Evolutionary conservation across 768 basidiomycete genomes (phyloP).

Genomic region (Amanita rimosa): DNA sequence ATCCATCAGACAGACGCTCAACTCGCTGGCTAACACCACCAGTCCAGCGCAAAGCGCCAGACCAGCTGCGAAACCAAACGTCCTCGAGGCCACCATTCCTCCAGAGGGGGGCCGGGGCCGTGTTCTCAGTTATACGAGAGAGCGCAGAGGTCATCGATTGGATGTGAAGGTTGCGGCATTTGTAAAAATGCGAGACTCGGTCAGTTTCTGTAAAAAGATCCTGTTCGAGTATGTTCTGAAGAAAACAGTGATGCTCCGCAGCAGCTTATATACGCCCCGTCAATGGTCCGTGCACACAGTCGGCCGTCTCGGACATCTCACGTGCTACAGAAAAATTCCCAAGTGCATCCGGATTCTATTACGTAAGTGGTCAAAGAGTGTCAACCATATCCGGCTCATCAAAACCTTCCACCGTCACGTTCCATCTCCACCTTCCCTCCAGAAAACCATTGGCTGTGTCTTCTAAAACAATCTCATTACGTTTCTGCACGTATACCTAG

Average conservation of each 20-base stretch:
- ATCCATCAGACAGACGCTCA: constrained; percentile 59
- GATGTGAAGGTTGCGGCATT: constrained; percentile 64
- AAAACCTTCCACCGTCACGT: constrained; percentile 58
- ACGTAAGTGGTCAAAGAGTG: not conserved
- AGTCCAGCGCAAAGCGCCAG: constrained; percentile 15
- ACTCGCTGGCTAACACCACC: constrained; percentile 28
- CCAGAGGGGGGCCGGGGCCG: constrained; percentile 20
- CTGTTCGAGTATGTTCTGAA: constrained; percentile 68
- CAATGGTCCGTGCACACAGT: constrained; percentile 14
- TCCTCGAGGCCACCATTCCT: constrained; percentile 35
- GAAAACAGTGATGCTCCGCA: constrained; percentile 20
- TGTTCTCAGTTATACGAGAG: constrained; percentile 64
- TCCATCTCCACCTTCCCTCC: constrained; percentile 83
- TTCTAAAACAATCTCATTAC: constrained; percentile 90
- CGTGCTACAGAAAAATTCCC: no score
- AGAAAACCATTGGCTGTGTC: constrained; percentile 88
- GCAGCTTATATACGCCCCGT: not conserved
- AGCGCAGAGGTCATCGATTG: constrained; percentile 48
- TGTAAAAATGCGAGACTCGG: constrained; percentile 74
- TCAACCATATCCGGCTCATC: constrained; percentile 31
- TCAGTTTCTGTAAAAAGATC: constrained; percentile 75
- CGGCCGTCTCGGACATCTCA: no score
- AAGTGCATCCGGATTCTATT: no score
- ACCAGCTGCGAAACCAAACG: constrained; percentile 34
- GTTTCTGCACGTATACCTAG: constrained; percentile 75